Percentiles rank a stretch among this genome's conserved stretches.
Evolutionary conservation across 2,329 filamentous ascomycete species (phyloP).

Genomic region (Cladosporium halotolerans): DNA sequence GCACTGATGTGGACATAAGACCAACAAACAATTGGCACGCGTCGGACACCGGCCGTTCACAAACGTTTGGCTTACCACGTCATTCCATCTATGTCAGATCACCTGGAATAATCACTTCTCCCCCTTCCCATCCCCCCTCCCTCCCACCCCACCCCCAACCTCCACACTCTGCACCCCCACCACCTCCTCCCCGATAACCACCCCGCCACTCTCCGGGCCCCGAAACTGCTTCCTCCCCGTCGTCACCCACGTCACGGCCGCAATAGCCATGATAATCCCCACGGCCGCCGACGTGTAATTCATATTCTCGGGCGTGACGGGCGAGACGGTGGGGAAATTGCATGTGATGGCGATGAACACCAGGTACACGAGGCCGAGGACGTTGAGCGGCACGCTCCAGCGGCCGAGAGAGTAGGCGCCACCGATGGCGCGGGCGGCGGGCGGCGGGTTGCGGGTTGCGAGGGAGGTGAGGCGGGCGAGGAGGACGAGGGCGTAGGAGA

Average conservation of each 20-base stretch:
- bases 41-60: too few species aligned
- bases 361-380: conserved; percentile 46
- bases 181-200: background rate
- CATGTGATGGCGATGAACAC: conserved; percentile 51
- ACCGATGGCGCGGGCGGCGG: conserved; percentile 34
- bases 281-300: conserved; percentile 54
- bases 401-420: conserved; percentile 42
- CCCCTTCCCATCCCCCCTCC: background rate
- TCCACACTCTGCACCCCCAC: background rate
- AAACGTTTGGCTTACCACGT: too few species aligned
- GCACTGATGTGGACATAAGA: too few species aligned
- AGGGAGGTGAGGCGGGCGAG: conserved; percentile 45
- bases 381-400: conserved; percentile 42
- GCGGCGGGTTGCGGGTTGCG: conserved; percentile 19
- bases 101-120: background rate
- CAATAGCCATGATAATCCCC: conserved; percentile 48
- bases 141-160: background rate
- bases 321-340: conserved; percentile 48
- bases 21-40: too few species aligned
- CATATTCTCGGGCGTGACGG: conserved; percentile 51
- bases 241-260: conserved; percentile 46
- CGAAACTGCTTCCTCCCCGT: conserved; percentile 47
- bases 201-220: conserved; percentile 35
- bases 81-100: too few species aligned
- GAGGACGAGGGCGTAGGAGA: conserved; percentile 53